Conservation (phyloP, 495 filamentous ascomycete genomes). For the Immersiella caudata region DNA sequence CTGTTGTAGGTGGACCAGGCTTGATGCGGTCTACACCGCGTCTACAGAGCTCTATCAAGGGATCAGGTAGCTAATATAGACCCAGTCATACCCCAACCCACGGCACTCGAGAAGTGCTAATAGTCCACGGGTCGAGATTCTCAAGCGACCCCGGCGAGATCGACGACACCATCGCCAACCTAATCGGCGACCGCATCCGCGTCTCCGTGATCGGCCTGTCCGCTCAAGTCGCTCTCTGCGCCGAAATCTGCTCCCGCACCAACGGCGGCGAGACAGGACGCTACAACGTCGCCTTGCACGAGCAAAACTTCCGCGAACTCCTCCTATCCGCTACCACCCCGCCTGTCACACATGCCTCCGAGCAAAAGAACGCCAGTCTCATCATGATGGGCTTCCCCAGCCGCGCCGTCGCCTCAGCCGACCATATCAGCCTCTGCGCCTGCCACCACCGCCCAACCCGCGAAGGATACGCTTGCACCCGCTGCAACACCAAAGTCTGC, state of each 20-base stretch:
- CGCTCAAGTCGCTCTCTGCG: constrained; percentile 89
- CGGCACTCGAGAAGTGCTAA: constrained; percentile 87
- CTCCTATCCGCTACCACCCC: constrained; percentile 87
- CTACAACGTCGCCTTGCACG: constrained; percentile 85
- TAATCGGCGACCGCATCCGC: constrained; percentile 79
- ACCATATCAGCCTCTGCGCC: constrained; percentile 74
- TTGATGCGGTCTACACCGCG: background rate
- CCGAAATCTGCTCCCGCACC: constrained; percentile 81
- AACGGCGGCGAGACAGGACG: constrained; percentile 74
- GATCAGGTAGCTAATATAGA: background rate
- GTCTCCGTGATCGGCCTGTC: constrained; percentile 87
- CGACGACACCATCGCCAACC: constrained; percentile 77
- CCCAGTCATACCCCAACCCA: constrained; percentile 84
- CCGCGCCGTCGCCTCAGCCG: constrained; percentile 71
- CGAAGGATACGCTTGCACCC: constrained; percentile 90
- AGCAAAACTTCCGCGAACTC: constrained; percentile 87
- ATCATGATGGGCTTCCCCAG: constrained; percentile 99
- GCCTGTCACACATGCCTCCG: constrained; percentile 71
- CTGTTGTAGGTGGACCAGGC: constrained; percentile 65
- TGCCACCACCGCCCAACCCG: constrained; percentile 84
- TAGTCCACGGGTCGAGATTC: constrained; percentile 88
- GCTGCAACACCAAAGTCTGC: constrained; percentile 89
- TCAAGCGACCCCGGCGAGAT: constrained; percentile 95
- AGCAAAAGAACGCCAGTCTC: constrained; percentile 71
- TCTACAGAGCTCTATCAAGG: background rate